phyloP scores from a whole-genome alignment of 306 rosid genomes.

The Rosa chinensis region DNA sequence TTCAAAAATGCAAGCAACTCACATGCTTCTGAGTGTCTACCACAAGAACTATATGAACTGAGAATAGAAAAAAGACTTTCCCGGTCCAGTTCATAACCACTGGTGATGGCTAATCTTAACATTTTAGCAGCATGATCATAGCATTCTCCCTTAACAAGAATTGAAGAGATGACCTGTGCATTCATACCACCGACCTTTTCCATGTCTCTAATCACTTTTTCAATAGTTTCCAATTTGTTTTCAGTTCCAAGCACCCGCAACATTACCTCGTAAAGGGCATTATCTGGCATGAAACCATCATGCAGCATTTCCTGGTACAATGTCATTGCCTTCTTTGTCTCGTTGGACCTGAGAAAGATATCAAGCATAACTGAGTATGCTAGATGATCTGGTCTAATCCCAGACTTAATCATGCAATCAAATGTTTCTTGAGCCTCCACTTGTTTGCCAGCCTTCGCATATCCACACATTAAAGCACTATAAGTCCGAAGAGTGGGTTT shows the following conservation, averaged over 20 bases:
- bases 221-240: constrained; percentile 57
- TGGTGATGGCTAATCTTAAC: constrained; percentile 68
- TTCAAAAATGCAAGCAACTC: constrained; percentile 80
- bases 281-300: constrained; percentile 64
- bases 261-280: constrained; percentile 63
- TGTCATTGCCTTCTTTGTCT: constrained; percentile 58
- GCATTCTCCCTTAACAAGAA: constrained; percentile 82
- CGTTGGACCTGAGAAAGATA: constrained; percentile 73
- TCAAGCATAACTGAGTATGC: constrained; percentile 90
- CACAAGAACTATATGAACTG: constrained; percentile 74
- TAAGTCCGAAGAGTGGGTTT: constrained; percentile 85
- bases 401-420: constrained; percentile 73
- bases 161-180: constrained; percentile 68
- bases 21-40: constrained; percentile 79
- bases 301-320: constrained; percentile 69
- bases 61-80: constrained; percentile 69
- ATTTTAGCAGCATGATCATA: constrained; percentile 72
- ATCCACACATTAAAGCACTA: constrained; percentile 88
- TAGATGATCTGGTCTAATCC: constrained; percentile 73
- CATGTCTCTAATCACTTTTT: constrained; percentile 67
- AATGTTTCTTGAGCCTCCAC: constrained; percentile 77
- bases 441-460: constrained; percentile 76
- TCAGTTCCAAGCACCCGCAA: constrained; percentile 62
- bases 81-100: constrained; percentile 67
- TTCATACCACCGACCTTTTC: constrained; percentile 62